phyloP scores from a whole-genome alignment of 2,329 filamentous ascomycete genomes.

The Penicillium sp. region DNA sequence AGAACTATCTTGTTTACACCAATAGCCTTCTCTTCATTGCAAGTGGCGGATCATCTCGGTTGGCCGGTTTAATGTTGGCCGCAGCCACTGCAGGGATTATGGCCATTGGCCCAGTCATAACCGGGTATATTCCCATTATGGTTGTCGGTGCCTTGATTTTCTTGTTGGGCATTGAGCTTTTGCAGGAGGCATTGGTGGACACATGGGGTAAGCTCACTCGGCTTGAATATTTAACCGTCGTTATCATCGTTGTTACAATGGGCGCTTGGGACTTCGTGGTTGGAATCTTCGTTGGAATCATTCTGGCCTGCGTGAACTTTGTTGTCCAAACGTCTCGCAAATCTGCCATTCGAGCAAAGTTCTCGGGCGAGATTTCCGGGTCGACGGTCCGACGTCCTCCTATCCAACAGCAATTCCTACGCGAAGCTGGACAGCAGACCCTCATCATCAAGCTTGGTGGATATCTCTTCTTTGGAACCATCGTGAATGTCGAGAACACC shows the following conservation, averaged over 20 bases:
- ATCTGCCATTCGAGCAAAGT: constrained; percentile 85
- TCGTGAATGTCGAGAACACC: constrained; percentile 88
- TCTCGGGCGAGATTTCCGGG: constrained; percentile 81
- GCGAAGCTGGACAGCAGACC: constrained; percentile 81
- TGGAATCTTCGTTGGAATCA: constrained; percentile 86
- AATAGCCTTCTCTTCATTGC: constrained; percentile 97
- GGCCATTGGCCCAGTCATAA: constrained; percentile 79
- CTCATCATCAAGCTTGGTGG: constrained; percentile 88
- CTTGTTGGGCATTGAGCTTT: constrained; percentile 85
- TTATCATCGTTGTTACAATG: constrained; percentile 92
- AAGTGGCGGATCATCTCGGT: constrained; percentile 80
- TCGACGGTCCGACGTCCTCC: constrained; percentile 92
- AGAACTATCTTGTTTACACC: constrained; percentile 96
- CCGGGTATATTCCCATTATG: constrained; percentile 94
- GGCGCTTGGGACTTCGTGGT: constrained; percentile 94
- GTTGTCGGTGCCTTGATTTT: constrained; percentile 96
- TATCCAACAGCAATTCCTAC: constrained; percentile 81
- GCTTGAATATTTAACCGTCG: constrained; percentile 84
- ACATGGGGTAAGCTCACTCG: constrained; percentile 84
- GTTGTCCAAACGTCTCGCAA: constrained; percentile 89
- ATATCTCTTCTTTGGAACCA: constrained; percentile 97
- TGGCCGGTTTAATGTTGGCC: constrained; percentile 84
- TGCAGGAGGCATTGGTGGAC: constrained; percentile 82
- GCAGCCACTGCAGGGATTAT: constrained; percentile 75
- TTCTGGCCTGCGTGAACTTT: constrained; percentile 85